phyloP scores from a whole-genome alignment of 768 basidiomycete genomes.

The Lyophyllum atratum region DNA sequence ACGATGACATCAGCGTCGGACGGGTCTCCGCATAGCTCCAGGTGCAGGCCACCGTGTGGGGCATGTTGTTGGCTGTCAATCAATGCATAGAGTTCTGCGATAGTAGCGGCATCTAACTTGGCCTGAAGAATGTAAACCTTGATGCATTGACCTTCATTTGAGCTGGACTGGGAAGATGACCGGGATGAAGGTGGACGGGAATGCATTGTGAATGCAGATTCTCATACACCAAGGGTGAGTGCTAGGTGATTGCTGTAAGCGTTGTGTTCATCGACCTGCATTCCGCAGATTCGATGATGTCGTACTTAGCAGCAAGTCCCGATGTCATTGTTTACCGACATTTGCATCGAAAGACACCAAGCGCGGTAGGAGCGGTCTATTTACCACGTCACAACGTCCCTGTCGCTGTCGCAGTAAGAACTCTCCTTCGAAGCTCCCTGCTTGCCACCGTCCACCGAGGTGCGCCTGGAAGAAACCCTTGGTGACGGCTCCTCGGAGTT shows the following conservation, averaged over 20 bases:
- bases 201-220: neutral
- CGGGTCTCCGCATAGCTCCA: conserved; percentile 40
- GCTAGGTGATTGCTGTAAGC: neutral
- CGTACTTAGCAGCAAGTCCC: neutral
- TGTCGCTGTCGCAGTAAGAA: neutral
- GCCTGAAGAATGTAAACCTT: conserved; percentile 39
- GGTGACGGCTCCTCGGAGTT: conserved; percentile 3
- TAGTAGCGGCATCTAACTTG: conserved; percentile 33
- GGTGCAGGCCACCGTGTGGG: conserved; percentile 4
- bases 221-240: neutral
- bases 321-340: neutral
- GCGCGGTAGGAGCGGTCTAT: neutral
- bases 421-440: neutral
- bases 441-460: neutral
- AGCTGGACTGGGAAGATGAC: neutral
- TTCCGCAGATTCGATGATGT: neutral
- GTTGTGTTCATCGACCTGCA: neutral
- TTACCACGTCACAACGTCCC: neutral
- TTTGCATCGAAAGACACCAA: neutral
- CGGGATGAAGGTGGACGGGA: neutral
- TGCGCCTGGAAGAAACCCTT: neutral
- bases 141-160: conserved; percentile 2
- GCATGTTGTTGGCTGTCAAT: conserved; percentile 27
- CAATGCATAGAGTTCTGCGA: conserved; percentile 37
- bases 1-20: conserved; percentile 65